Conservation (phyloP, 495 filamentous ascomycete genomes). For the Extremus antarcticus region DNA sequence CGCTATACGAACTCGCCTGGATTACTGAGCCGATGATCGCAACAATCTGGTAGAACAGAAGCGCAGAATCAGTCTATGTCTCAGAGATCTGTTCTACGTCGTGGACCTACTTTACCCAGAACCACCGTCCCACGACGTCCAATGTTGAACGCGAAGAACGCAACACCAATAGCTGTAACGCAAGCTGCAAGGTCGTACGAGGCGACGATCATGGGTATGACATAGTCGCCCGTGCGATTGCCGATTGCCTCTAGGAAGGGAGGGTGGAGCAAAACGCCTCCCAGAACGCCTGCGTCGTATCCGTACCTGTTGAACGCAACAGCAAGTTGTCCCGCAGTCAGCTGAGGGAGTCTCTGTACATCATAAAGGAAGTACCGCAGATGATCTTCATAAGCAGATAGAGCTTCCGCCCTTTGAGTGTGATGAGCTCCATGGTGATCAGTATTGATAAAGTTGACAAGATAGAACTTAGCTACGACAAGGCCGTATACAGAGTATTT, state of each 20-base stretch:
- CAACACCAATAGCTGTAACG: slow-evolving; percentile 26
- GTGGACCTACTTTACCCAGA: slow-evolving; percentile 27
- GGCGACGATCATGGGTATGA: slow-evolving; percentile 32
- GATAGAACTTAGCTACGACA: neutral
- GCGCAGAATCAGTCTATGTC: too few species aligned
- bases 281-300: slow-evolving; percentile 35
- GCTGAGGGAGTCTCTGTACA: neutral
- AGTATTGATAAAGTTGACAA: neutral
- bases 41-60: too few species aligned
- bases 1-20: slow-evolving; percentile 11
- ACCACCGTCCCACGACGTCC: slow-evolving; percentile 23
- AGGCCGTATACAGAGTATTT: too few species aligned
- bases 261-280: slow-evolving; percentile 30
- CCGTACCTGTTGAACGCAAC: neutral
- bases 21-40: slow-evolving; percentile 15
- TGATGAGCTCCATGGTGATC: neutral
- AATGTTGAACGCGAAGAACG: slow-evolving; percentile 17
- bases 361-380: slow-evolving; percentile 20
- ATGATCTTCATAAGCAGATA: slow-evolving; percentile 21
- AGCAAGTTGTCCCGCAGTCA: too few species aligned
- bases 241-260: slow-evolving; percentile 30
- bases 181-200: slow-evolving; percentile 29
- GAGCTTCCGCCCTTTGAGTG: slow-evolving; percentile 11
- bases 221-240: slow-evolving; percentile 28
- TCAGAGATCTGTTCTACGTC: too few species aligned